These are phyloP conservation scores for Acacia acuminata DNA, from an alignment of 306 rosid genomes.

Conservation along the genomic window DNA sequence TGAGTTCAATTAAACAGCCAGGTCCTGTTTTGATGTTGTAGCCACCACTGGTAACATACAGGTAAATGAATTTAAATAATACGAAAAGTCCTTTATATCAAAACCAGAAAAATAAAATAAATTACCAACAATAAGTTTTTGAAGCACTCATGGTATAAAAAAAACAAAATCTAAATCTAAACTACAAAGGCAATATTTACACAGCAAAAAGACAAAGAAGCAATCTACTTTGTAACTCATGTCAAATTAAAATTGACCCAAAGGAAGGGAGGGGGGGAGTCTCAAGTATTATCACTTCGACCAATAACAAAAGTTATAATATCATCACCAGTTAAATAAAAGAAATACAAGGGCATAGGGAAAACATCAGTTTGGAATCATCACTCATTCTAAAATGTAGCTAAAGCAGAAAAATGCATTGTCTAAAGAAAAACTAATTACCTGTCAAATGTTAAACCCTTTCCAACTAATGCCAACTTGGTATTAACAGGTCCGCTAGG, in stretches of 20 bases:
- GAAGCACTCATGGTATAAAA: background rate
- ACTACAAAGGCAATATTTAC: background rate
- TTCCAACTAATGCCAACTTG: slow-evolving; percentile 83
- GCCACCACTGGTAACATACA: slow-evolving; percentile 71
- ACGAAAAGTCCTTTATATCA: background rate
- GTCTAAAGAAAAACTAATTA: slow-evolving; percentile 21
- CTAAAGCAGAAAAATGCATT: slow-evolving; percentile 22
- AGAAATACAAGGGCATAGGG: background rate
- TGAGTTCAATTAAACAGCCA: slow-evolving; percentile 77
- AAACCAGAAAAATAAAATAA: slow-evolving; percentile 1
- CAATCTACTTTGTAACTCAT: background rate
- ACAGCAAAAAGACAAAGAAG: background rate
- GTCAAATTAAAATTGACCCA: background rate
- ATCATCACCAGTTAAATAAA: slow-evolving; percentile 15
- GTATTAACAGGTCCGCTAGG: slow-evolving; percentile 70
- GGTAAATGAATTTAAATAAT: background rate
- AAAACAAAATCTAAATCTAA: background rate
- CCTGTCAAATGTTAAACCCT: slow-evolving; percentile 95
- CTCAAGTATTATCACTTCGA: slow-evolving; percentile 8
- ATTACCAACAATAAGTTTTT: background rate
- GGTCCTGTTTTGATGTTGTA: slow-evolving; percentile 98
- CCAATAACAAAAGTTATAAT: slow-evolving; percentile 17
- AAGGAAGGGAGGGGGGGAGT: background rate
- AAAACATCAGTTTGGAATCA: slow-evolving; percentile 9
- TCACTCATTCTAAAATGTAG: background rate